Evolutionary conservation across 306 rosid genomes (phyloP).

Genomic region (Sechiopsis laciniata): DNA sequence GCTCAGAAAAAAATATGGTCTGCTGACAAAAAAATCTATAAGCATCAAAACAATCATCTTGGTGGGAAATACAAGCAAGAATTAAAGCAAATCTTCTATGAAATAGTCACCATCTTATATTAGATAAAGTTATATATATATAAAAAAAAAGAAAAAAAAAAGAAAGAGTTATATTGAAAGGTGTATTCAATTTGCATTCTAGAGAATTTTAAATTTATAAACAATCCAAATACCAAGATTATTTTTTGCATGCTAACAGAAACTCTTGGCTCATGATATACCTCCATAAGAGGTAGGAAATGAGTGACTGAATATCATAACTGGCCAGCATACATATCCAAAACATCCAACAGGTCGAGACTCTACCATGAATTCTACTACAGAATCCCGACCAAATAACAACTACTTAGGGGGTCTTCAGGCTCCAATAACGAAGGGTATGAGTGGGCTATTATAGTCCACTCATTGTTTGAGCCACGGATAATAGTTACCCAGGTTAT

Average conservation of each 20-base stretch:
- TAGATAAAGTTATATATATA: background rate
- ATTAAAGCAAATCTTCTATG: background rate
- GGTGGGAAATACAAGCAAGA: background rate
- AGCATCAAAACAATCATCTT: conserved; percentile 14
- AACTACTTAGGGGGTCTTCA: no score
- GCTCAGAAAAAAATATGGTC: conserved; percentile 76
- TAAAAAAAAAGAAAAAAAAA: no score
- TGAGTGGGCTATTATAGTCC: no score
- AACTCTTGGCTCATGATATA: background rate
- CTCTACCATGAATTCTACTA: no score
- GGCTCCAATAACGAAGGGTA: no score
- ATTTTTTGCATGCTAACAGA: background rate
- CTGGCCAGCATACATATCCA: no score
- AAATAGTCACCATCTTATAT: background rate
- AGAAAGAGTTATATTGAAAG: background rate
- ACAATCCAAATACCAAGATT: background rate
- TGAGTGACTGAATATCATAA: no score
- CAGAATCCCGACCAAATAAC: no score
- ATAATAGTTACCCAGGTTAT: no score
- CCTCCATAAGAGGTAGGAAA: no score
- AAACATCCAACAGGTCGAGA: no score
- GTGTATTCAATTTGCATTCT: background rate
- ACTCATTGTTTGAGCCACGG: no score
- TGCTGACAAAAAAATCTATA: conserved; percentile 33
- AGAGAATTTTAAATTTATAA: background rate